Base-by-base conservation (phyloP, 1,284 basidiomycete species). In the Cutaneotrichosporon dermatis region DNA sequence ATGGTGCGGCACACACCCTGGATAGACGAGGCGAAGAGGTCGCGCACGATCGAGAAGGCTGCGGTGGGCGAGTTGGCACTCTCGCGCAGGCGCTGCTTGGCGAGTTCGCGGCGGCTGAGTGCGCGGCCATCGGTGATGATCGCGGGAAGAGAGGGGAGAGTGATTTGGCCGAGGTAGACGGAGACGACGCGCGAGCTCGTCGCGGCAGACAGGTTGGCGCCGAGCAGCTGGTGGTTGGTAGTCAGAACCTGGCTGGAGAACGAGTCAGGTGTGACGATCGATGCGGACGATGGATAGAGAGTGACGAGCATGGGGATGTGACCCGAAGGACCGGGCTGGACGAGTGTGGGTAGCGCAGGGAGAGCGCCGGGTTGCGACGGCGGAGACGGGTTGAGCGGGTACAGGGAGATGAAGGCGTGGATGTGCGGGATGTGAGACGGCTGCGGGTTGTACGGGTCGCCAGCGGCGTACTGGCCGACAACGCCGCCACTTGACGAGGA, bases 371-470 rank as follows among this genome's bases (percentile, higher is more conserved):
- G 73, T 55, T 76, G 75, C 34, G 62, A 63, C 0, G 73, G 71
- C 12, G 71, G 73, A 8, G 60, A 65, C 15, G 72, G 71, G 58
- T 73, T 69, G n/a, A 74, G 70, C 0, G 76, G 70, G 63, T 78
- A 76, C 7, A 76, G 68, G 11, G 75, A 76, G 43, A 77, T 56
- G 63, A 74, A 76, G 3, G 76, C 70, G 62, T 77, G 72, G 50
- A 77, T 72, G 53, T 67, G 69, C 1, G 75, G 73, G 12, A 73
- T 57, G 43, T 73, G 71, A 11, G 57, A 54, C 13, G 73, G 70
- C 10, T 58, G 57, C 6, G 74, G 71, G 57, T 71, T 71, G 68
- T 76, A 76, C 1, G 71, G 71, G 56, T 76, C 72, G 34, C 49
- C 49, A 3, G 37, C 39, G 13, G 58, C 16, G 57, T 58, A 40